phyloP scores from a whole-genome alignment of 768 basidiomycete genomes.

The Dentipellis sp. region DNA sequence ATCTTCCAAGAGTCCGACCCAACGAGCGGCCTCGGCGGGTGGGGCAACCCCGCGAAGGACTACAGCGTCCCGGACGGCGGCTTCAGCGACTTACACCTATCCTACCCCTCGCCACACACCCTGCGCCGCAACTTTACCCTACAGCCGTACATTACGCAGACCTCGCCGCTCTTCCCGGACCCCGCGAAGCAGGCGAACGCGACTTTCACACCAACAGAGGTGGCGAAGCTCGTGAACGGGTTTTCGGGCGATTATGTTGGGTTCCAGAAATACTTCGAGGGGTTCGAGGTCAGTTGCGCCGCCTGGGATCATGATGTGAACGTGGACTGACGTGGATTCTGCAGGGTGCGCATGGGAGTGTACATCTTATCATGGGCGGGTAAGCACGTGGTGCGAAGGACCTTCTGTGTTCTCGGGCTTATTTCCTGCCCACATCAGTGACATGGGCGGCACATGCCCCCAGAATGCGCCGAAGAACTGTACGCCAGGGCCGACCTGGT shows the following conservation, averaged over 20 bases:
- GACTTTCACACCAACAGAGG: conserved; percentile 17
- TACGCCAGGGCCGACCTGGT: conserved; percentile 19
- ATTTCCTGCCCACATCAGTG: conserved; percentile 13
- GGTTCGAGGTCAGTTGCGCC: conserved; percentile 15
- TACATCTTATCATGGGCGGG: conserved; percentile 26
- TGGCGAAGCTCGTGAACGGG: conserved; percentile 19
- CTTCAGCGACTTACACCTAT: conserved; percentile 17
- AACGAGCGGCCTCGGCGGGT: conserved; percentile 19
- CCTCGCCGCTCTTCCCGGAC: conserved; percentile 13
- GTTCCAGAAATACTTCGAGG: conserved; percentile 24
- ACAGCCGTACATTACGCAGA: conserved; percentile 18
- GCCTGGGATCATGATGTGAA: no score
- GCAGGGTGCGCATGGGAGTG: conserved; percentile 24
- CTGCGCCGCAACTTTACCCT: conserved; percentile 26
- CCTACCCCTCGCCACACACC: conserved; percentile 25
- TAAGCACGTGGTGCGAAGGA: not conserved
- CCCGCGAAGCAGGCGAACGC: conserved; percentile 17
- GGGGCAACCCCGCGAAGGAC: conserved; percentile 17
- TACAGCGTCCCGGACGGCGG: conserved; percentile 20
- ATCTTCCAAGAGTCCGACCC: conserved; percentile 17
- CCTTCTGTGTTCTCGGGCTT: not conserved
- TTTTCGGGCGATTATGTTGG: conserved; percentile 22
- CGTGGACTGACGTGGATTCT: not conserved
- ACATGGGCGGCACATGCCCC: conserved; percentile 22
- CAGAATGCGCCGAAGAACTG: conserved; percentile 18